Base-by-base conservation (phyloP, 2,329 filamentous ascomycete species). In the Beauveria brongniartii region DNA sequence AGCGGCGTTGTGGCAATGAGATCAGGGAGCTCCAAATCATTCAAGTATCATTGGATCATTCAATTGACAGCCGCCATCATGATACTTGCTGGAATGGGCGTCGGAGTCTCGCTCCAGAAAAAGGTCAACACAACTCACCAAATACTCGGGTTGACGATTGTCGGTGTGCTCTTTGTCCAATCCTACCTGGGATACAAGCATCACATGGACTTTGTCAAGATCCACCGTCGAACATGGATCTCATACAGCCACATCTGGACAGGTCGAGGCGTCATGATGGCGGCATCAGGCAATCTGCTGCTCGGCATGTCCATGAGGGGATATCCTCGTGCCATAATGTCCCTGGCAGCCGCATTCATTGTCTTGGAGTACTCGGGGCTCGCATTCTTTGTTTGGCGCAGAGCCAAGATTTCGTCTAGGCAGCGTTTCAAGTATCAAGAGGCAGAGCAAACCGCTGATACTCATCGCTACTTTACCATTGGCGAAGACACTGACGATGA, bases 11-110 rank as follows among this genome's bases (percentile, higher is more conserved):
- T 63, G 7, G 63, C 61, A 37, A 65, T 67, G 46, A 56, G 64
- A 20, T 65, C 64, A 7, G 61, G 62, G 9, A 63, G 61, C 2
- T 26, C 61, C 40, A 59, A 44, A 8, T 59, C 64, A 2, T 66
- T 66, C 60, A 63, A 59, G 16, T 63, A 62, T 46, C 65, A 67
- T 51, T 67, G 65, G 65, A 52, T 63, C 52, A 56, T 66, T 40
- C 65, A 67, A 28, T 12, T 56, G 7, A 52, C 44, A 6, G 63
- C 55, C 34, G 54, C 59, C 0, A 59, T 10, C 4, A 3, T 20
- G 3, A 40, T 57, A 9, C 18, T 48, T 12, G 59, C 44, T 3
- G 59, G 44, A 0, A 56, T 56, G 43, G 52, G 34, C 18, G 46
- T 55, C 22, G 53, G 51, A 3, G 3, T 51, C 4, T 37, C 40